These are phyloP conservation scores for Didymella arachidicola DNA, from an alignment of 2,329 filamentous ascomycete species.

Conservation along the genomic window DNA sequence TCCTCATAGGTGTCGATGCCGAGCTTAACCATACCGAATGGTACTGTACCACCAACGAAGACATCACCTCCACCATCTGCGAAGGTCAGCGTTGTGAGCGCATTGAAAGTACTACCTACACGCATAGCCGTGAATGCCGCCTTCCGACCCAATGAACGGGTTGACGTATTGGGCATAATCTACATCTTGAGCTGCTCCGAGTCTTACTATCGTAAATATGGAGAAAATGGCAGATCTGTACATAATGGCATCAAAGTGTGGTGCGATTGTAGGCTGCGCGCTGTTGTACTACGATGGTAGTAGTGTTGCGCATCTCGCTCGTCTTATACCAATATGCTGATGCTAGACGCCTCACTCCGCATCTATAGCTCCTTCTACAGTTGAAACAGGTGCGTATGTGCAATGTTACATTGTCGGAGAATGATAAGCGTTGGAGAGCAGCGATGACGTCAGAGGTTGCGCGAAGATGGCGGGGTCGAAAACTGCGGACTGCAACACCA, in stretches of 20 bases:
- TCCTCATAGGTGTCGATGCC: slow-evolving; percentile 52
- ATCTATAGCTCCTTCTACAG: slow-evolving; percentile 1
- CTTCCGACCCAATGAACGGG: slow-evolving; percentile 58
- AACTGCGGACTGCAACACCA: not conserved
- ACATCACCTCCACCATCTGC: slow-evolving; percentile 52
- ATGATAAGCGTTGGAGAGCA: not conserved
- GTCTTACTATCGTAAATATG: slow-evolving; percentile 3
- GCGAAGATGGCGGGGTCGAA: slow-evolving; percentile 1
- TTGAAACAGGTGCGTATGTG: slow-evolving; percentile 3
- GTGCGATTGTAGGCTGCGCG: not conserved
- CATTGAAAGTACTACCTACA: slow-evolving; percentile 17
- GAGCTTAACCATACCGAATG: slow-evolving; percentile 53
- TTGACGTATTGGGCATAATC: slow-evolving; percentile 53
- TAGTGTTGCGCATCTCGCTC: not conserved
- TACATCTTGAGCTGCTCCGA: slow-evolving; percentile 26
- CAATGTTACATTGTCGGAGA: slow-evolving; percentile 16
- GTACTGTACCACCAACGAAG: slow-evolving; percentile 50
- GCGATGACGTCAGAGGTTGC: slow-evolving; percentile 12
- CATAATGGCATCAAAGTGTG: not conserved
- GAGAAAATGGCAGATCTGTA: not conserved
- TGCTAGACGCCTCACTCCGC: slow-evolving; percentile 2
- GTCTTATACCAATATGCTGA: not conserved
- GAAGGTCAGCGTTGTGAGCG: slow-evolving; percentile 8
- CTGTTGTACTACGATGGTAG: not conserved
- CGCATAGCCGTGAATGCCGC: slow-evolving; percentile 52